Evolutionary conservation across 192 early-diverging fungal species (phyloP).

Genomic region (Entomortierella chlamydospora): DNA sequence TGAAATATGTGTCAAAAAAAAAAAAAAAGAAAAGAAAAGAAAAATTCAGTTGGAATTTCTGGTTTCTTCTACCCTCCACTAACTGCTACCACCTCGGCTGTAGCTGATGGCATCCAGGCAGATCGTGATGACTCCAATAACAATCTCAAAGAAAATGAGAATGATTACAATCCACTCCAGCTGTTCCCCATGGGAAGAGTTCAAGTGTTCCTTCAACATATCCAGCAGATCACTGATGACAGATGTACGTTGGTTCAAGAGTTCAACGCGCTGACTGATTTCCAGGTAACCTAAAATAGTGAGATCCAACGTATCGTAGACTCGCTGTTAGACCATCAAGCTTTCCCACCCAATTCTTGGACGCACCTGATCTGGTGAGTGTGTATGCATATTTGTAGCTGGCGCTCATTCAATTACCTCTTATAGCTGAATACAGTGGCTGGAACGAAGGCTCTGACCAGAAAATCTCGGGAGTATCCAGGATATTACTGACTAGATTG

Average conservation of each 20-base stretch:
- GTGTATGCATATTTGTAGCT: too few relatives aligned
- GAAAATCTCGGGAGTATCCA: conserved; percentile 95
- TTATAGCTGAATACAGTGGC: conserved; percentile 81
- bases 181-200: conserved; percentile 89
- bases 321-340: too few relatives aligned
- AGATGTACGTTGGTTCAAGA: conserved; percentile 92
- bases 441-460: conserved; percentile 89
- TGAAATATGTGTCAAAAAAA: too few relatives aligned
- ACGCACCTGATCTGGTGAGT: too few relatives aligned
- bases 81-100: conserved; percentile 32
- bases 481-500: conserved; percentile 87
- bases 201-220: conserved; percentile 96
- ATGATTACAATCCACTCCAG: conserved; percentile 97
- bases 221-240: conserved; percentile 95
- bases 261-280: conserved; percentile 86
- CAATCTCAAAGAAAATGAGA: conserved; percentile 87
- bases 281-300: conserved; percentile 73
- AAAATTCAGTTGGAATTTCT: too few relatives aligned
- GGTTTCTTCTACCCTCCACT: too few relatives aligned
- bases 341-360: too few relatives aligned
- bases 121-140: conserved; percentile 81
- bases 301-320: too few relatives aligned
- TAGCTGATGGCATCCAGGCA: conserved; percentile 72
- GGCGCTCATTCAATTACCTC: too few relatives aligned
- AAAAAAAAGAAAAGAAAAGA: too few relatives aligned